Percentiles rank a stretch among this genome's conserved stretches.
phyloP scores from a whole-genome alignment of 148 eudicot genomes.

The Camellia granthamiana region DNA sequence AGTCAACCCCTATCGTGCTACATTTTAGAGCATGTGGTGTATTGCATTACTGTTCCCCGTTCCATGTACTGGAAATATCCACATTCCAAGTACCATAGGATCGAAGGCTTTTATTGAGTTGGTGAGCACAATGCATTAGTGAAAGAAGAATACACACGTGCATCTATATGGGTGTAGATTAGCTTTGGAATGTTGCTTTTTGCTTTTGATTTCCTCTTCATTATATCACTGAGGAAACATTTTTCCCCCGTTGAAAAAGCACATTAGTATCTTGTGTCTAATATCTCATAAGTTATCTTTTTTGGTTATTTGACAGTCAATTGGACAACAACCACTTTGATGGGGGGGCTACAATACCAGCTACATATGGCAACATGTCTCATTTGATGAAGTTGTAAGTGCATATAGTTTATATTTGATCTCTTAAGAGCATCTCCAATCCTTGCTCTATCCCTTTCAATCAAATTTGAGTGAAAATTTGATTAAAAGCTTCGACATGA shows the following conservation, averaged over 20 bases:
- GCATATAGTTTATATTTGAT: background rate
- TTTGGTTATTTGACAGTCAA: constrained; percentile 47
- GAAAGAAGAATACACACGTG: background rate
- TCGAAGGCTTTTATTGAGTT: background rate
- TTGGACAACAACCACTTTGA: constrained; percentile 73
- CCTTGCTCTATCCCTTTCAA: no score
- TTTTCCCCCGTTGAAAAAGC: background rate
- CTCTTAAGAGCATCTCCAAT: no score
- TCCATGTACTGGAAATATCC: no score
- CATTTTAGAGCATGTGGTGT: no score
- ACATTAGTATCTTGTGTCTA: background rate
- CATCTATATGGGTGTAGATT: background rate
- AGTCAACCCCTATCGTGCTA: no score
- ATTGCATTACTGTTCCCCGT: no score
- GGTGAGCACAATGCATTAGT: background rate
- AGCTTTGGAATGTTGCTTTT: background rate
- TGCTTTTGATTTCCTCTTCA: background rate
- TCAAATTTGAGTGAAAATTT: no score
- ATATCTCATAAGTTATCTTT: background rate
- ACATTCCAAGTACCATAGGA: background rate
- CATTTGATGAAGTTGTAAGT: constrained; percentile 68
- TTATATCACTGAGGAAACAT: background rate
- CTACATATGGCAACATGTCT: constrained; percentile 56
- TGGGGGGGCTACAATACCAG: constrained; percentile 52
- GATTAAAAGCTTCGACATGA: no score